Evolutionary conservation across 2,329 filamentous ascomycete genomes (phyloP).

Genomic region (Aspergillus sergii): DNA sequence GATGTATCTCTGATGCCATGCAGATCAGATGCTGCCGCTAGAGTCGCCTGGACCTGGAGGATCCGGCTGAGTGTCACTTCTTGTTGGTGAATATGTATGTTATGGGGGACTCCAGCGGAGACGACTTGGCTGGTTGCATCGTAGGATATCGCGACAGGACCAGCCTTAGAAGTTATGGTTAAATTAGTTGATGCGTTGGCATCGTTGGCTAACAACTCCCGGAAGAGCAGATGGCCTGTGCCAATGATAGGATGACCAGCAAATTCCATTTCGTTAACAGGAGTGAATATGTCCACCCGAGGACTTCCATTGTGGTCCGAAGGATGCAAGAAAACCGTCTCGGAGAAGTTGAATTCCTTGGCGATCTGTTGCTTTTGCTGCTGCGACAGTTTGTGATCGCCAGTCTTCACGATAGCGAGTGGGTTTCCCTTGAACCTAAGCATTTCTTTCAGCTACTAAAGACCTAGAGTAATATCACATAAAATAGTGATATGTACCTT

Average conservation of each 20-base stretch:
- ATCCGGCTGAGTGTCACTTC: not conserved
- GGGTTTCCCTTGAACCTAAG: slow-evolving; percentile 10
- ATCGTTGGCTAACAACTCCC: not conserved
- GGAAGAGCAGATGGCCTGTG: slow-evolving; percentile 45
- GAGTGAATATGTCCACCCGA: slow-evolving; percentile 62
- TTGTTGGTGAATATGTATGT: not conserved
- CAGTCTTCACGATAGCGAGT: slow-evolving; percentile 5
- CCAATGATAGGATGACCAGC: slow-evolving; percentile 64
- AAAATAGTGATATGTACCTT: not conserved
- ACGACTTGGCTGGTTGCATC: not conserved
- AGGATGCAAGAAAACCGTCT: slow-evolving; percentile 64
- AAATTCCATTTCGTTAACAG: slow-evolving; percentile 59
- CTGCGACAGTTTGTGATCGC: slow-evolving; percentile 45
- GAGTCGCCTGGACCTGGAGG: not conserved
- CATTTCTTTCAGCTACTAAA: not conserved
- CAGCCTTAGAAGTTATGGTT: not conserved
- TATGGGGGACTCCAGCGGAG: slow-evolving; percentile 1
- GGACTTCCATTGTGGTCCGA: slow-evolving; percentile 39
- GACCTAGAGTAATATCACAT: not conserved
- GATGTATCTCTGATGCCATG: not conserved
- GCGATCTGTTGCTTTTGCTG: slow-evolving; percentile 61
- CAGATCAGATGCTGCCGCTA: not conserved
- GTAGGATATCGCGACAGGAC: not conserved
- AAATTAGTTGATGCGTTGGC: not conserved
- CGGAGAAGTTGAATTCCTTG: slow-evolving; percentile 65